phyloP scores from a whole-genome alignment of 2,329 filamentous ascomycete species.

The Botrytis sinoallii region DNA sequence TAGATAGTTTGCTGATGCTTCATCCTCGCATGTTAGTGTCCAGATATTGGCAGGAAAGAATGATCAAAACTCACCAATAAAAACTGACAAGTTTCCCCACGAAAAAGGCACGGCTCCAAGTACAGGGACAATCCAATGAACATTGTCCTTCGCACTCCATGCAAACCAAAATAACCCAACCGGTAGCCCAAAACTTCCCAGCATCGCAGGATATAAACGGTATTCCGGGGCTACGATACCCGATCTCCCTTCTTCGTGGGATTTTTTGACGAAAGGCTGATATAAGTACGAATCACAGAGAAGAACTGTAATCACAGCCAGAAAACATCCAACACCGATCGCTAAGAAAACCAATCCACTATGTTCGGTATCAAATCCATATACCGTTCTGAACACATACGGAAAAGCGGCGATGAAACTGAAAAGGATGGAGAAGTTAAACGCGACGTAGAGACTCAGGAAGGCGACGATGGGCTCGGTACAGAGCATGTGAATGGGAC shows the following conservation, averaged over 20 bases:
- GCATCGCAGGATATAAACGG: constrained; percentile 57
- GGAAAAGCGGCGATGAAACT: constrained; percentile 43
- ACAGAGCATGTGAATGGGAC: constrained; percentile 41
- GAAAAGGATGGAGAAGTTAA: constrained; percentile 40
- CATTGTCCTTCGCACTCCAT: constrained; percentile 53
- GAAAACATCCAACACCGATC: constrained; percentile 43
- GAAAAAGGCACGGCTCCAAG: constrained; percentile 54
- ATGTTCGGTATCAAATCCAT: constrained; percentile 39
- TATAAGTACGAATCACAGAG: constrained; percentile 46
- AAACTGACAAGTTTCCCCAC: constrained; percentile 58
- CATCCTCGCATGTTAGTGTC: constrained; percentile 55
- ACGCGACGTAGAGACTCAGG: background rate
- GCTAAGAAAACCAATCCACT: constrained; percentile 41
- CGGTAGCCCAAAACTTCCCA: constrained; percentile 51
- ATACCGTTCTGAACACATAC: constrained; percentile 40
- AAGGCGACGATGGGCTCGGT: constrained; percentile 40
- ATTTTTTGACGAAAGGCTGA: constrained; percentile 21
- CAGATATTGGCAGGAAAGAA: constrained; percentile 43
- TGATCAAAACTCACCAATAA: constrained; percentile 49
- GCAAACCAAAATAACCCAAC: constrained; percentile 56
- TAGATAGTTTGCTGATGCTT: constrained; percentile 49
- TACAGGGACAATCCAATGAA: constrained; percentile 52
- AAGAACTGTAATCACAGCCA: constrained; percentile 43
- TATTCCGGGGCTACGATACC: constrained; percentile 49
- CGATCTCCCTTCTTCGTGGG: constrained; percentile 1